These are phyloP conservation scores for Nidularia sp. DNA, from an alignment of 768 basidiomycete species.

Conservation along the genomic window DNA sequence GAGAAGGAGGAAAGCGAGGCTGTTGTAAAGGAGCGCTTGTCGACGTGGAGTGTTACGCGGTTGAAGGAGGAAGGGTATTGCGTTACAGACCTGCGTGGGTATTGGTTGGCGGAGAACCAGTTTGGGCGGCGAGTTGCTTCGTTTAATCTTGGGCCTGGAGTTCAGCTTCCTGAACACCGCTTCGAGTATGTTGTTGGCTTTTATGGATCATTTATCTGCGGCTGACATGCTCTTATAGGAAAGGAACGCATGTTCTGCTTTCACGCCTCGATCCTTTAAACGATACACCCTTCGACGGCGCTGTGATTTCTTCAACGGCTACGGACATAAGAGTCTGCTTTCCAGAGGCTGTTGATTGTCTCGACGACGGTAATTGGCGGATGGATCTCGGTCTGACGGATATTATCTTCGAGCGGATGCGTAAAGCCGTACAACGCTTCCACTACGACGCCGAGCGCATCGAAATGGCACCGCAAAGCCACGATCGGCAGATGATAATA, in stretches of 20 bases:
- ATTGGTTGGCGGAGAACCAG: slow-evolving; percentile 61
- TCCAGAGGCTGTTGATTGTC: slow-evolving; percentile 32
- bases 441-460: slow-evolving; percentile 45
- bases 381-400: slow-evolving; percentile 71
- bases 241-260: slow-evolving; percentile 65
- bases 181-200: slow-evolving; percentile 59
- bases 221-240: slow-evolving; percentile 34
- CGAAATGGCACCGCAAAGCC: slow-evolving; percentile 22
- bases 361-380: slow-evolving; percentile 53
- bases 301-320: slow-evolving; percentile 42
- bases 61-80: slow-evolving; percentile 72
- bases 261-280: slow-evolving; percentile 59
- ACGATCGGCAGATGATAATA: slow-evolving; percentile 20
- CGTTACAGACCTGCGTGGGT: slow-evolving; percentile 60
- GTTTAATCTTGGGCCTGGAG: slow-evolving; percentile 62
- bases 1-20: slow-evolving; percentile 67
- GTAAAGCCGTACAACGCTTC: slow-evolving; percentile 55
- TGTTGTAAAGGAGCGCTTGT: slow-evolving; percentile 57
- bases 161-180: slow-evolving; percentile 57
- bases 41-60: slow-evolving; percentile 59
- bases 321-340: slow-evolving; percentile 61
- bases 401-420: slow-evolving; percentile 66
- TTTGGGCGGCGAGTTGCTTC: slow-evolving; percentile 65
- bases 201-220: slow-evolving; percentile 1
- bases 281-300: slow-evolving; percentile 50